Base-by-base conservation (phyloP, 2,329 filamentous ascomycete genomes). In the Leptoxyphium fumago region DNA sequence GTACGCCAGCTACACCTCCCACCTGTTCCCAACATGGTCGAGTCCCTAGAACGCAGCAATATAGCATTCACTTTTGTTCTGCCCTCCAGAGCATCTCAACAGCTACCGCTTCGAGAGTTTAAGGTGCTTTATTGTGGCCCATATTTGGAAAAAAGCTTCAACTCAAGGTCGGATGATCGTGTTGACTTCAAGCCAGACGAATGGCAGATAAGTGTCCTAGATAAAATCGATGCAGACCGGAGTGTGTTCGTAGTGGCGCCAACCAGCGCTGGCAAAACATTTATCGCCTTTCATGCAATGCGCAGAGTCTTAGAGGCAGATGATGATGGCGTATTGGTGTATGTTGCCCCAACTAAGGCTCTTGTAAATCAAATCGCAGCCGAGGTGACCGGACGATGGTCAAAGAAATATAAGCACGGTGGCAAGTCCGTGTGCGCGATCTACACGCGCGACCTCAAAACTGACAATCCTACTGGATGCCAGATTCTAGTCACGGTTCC, bases 201-300 rank as follows among this genome's bases (percentile, higher is more conserved):
- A 2, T 89, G 83, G 84, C 83, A 89, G 61, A 67, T 80, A 44
- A 68, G 75, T 32, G 82, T 88, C 0, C 68, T 89, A 1, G 80
- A 89, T 49, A 74, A 76, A 34, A 78, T 88, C 32, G 83, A 89
- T 57, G 70, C 69, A 0, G 69, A 82, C 43, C 74, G 78, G 50
- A 85, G 80, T 51, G 64, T 85, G 0, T 78, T 88, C 46, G 80
- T 86, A 0, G 77, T 88, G 8, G 83, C 83, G 0, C 83, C 83
- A 0, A 89, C 83, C 0, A 84, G 78, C 18, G 79, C 84, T 0
- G 84, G 84, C 49, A 89, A 88, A 60, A 89, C 83, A 0, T 89
- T 88, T 59, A 88, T 88, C 46, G 82, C 77, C 1, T 89, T 88
- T 60, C 87, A 89, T 52, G 83, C 83, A 1, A 89, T 88, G 80